Conservation (phyloP, 2,329 filamentous ascomycete genomes). For the Fusarium pininemorale region DNA sequence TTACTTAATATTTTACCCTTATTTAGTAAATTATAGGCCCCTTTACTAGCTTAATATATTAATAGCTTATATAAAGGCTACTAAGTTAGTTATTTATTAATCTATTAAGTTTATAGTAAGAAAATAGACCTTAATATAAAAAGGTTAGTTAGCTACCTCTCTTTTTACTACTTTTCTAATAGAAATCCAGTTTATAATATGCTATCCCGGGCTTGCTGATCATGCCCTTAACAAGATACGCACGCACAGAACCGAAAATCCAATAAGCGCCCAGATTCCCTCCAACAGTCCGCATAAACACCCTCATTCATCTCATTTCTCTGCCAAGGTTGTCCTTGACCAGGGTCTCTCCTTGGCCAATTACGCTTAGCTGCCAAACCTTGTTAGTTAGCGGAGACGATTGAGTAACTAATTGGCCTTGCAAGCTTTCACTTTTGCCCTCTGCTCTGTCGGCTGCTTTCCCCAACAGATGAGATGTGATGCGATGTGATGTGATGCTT, state of each 20-base stretch:
- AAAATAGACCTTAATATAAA: too few relatives aligned
- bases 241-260: not conserved
- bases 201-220: too few relatives aligned
- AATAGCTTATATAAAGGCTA: too few relatives aligned
- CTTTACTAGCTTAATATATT: too few relatives aligned
- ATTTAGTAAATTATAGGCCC: too few relatives aligned
- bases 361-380: conserved; percentile 27
- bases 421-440: not conserved
- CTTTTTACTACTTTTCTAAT: too few relatives aligned
- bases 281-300: conserved; percentile 24
- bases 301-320: conserved; percentile 37
- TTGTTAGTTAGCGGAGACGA: not conserved
- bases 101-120: too few relatives aligned
- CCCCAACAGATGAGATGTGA: not conserved
- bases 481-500: not conserved
- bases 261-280: not conserved
- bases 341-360: conserved; percentile 23
- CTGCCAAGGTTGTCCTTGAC: conserved; percentile 25
- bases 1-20: too few relatives aligned
- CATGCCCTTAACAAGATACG: not conserved
- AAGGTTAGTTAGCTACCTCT: too few relatives aligned
- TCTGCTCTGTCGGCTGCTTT: not conserved
- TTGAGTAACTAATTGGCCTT: not conserved
- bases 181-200: too few relatives aligned
- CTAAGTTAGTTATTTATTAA: too few relatives aligned